phyloP scores from a whole-genome alignment of 768 basidiomycete genomes.

The Panellus pusillus region DNA sequence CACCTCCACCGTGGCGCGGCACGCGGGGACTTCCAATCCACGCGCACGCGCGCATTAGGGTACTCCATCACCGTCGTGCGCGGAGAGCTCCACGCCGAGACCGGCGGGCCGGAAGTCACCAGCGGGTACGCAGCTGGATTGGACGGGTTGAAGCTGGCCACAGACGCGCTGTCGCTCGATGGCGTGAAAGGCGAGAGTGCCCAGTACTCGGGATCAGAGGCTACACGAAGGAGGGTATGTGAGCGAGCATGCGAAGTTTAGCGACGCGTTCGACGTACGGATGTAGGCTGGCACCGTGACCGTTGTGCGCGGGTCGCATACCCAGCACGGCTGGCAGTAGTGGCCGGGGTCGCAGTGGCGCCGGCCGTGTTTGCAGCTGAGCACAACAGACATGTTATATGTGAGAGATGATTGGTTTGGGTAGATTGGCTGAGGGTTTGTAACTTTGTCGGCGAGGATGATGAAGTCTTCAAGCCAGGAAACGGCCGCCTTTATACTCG shows the following conservation, averaged over 20 bases:
- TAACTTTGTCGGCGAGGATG: too few species aligned
- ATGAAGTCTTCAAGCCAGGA: too few species aligned
- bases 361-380: too few species aligned
- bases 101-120: slow-evolving; percentile 6
- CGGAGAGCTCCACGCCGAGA: slow-evolving; percentile 10
- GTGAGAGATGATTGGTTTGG: too few species aligned
- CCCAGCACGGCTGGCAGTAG: background rate
- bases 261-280: background rate
- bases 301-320: slow-evolving; percentile 7
- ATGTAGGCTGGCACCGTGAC: too few species aligned
- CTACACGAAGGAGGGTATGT: background rate
- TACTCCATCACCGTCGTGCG: slow-evolving; percentile 11
- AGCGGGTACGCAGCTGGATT: slow-evolving; percentile 6
- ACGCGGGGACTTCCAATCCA: background rate
- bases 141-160: too few species aligned
- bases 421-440: too few species aligned
- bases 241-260: too few species aligned
- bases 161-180: background rate
- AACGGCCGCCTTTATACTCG: too few species aligned
- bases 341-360: background rate
- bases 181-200: background rate
- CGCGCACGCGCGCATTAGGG: slow-evolving; percentile 5
- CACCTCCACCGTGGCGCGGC: background rate
- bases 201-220: background rate
- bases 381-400: too few species aligned